Conservation (phyloP, 2,329 filamentous ascomycete genomes). For the Colletotrichum endophyticum region DNA sequence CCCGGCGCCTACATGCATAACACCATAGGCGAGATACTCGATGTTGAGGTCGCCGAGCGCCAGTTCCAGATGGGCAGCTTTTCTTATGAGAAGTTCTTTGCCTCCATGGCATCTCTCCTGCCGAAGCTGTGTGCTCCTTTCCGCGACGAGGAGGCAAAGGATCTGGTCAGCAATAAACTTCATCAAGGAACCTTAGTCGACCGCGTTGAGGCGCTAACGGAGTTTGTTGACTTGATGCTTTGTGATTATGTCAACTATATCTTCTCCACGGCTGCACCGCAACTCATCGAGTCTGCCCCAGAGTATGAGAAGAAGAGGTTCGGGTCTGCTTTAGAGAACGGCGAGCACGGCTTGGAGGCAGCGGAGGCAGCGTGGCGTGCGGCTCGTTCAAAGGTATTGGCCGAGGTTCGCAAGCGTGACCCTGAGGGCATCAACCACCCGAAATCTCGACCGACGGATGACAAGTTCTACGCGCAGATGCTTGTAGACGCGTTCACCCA, state of each 20-base stretch:
- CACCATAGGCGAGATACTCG: constrained; percentile 76
- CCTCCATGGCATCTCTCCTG: constrained; percentile 75
- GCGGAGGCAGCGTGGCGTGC: constrained; percentile 72
- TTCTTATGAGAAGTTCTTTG: constrained; percentile 82
- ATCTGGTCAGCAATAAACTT: constrained; percentile 67
- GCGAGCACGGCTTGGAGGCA: constrained; percentile 56
- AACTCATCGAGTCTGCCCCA: constrained; percentile 72
- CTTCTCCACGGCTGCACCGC: constrained; percentile 72
- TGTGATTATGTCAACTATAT: constrained; percentile 86
- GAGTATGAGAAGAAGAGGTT: constrained; percentile 80
- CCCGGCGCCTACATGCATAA: constrained; percentile 75
- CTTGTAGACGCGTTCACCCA: constrained; percentile 78
- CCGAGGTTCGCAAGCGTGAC: constrained; percentile 71
- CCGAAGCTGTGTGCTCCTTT: constrained; percentile 83
- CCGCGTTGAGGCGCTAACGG: constrained; percentile 75
- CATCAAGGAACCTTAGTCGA: constrained; percentile 71
- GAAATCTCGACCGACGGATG: constrained; percentile 65
- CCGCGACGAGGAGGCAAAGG: constrained; percentile 77
- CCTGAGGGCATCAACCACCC: constrained; percentile 70
- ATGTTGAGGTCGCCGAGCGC: constrained; percentile 71
- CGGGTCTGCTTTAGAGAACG: constrained; percentile 64
- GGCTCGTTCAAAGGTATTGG: constrained; percentile 66
- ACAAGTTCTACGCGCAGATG: constrained; percentile 78
- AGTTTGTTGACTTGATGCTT: constrained; percentile 78
- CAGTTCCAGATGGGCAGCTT: constrained; percentile 76